Percentiles rank a stretch among this genome's conserved stretches.
Evolutionary conservation across 257 asterid species (phyloP).

Genomic region (Solanum infundibuliforme): DNA sequence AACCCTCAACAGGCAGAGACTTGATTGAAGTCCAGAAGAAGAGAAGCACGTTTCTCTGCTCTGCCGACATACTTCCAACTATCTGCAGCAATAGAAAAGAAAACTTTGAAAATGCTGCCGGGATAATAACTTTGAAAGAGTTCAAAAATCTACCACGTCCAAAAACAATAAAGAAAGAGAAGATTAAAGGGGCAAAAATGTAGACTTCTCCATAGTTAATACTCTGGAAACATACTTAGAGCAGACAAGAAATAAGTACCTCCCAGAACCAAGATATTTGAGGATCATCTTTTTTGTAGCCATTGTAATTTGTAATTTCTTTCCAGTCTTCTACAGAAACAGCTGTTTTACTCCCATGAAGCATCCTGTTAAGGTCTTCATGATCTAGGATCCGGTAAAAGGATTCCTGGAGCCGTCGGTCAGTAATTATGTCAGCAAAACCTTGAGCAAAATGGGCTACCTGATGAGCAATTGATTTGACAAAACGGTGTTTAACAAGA

Average conservation of each 20-base stretch:
- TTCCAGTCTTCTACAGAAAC: constrained; percentile 80
- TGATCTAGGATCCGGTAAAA: constrained; percentile 59
- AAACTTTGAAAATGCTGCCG: neutral
- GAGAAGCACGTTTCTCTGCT: constrained; percentile 70
- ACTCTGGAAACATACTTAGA: neutral
- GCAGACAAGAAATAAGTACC: constrained; percentile 25
- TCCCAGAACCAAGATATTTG: constrained; percentile 91
- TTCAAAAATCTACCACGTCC: neutral
- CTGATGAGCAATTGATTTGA: constrained; percentile 49
- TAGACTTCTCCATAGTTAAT: neutral
- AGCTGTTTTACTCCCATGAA: constrained; percentile 58
- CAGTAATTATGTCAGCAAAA: constrained; percentile 43
- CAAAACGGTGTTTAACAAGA: constrained; percentile 39
- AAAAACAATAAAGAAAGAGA: neutral
- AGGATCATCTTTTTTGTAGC: constrained; percentile 54
- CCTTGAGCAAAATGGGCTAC: constrained; percentile 50
- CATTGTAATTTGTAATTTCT: constrained; percentile 67
- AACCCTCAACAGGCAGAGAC: constrained; percentile 71
- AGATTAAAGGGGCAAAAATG: neutral
- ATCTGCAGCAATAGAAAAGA: constrained; percentile 19
- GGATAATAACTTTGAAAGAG: neutral
- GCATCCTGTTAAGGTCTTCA: constrained; percentile 70
- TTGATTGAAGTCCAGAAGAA: constrained; percentile 93
- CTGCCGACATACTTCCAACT: constrained; percentile 51
- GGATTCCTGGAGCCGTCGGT: constrained; percentile 19